These are phyloP conservation scores for Mucor racemosus DNA, from an alignment of 371 early-diverging fungal genomes.

Conservation along the genomic window DNA sequence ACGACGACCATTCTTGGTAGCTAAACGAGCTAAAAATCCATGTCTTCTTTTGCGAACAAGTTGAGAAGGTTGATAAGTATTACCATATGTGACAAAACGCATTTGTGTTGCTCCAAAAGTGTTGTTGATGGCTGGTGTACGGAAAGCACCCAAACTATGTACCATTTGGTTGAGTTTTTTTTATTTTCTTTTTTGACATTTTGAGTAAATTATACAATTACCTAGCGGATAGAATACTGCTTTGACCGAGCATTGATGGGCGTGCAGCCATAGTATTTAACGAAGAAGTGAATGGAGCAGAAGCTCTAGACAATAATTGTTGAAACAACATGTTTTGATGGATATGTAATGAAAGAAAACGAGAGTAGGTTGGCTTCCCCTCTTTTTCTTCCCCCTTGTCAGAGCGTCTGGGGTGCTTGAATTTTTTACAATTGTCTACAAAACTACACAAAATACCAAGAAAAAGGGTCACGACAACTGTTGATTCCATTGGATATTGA, in stretches of 20 bases:
- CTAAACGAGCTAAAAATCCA: slow-evolving; percentile 86
- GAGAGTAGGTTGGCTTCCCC: no score
- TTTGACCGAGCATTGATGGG: slow-evolving; percentile 20
- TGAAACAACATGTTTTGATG: slow-evolving; percentile 24
- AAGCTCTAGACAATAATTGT: slow-evolving; percentile 23
- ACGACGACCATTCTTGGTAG: slow-evolving; percentile 81
- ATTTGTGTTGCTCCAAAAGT: slow-evolving; percentile 49
- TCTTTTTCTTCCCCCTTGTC: not conserved
- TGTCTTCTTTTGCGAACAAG: slow-evolving; percentile 89
- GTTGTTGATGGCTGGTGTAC: slow-evolving; percentile 28
- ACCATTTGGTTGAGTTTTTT: not conserved
- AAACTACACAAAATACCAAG: no score
- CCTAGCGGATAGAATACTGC: slow-evolving; percentile 32
- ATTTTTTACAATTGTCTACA: not conserved
- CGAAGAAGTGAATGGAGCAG: slow-evolving; percentile 16
- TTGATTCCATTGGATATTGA: not conserved
- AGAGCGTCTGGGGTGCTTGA: slow-evolving; percentile 7
- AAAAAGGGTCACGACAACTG: not conserved
- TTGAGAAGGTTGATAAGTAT: slow-evolving; percentile 93
- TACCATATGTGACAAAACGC: slow-evolving; percentile 82
- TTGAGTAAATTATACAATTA: slow-evolving; percentile 4
- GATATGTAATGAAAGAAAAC: slow-evolving; percentile 4
- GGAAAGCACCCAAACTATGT: slow-evolving; percentile 24
- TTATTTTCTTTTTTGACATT: slow-evolving; percentile 2
- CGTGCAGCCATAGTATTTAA: slow-evolving; percentile 12